Conservation (phyloP, 495 filamentous ascomycete genomes). For the Aspergillus mulundensis region DNA sequence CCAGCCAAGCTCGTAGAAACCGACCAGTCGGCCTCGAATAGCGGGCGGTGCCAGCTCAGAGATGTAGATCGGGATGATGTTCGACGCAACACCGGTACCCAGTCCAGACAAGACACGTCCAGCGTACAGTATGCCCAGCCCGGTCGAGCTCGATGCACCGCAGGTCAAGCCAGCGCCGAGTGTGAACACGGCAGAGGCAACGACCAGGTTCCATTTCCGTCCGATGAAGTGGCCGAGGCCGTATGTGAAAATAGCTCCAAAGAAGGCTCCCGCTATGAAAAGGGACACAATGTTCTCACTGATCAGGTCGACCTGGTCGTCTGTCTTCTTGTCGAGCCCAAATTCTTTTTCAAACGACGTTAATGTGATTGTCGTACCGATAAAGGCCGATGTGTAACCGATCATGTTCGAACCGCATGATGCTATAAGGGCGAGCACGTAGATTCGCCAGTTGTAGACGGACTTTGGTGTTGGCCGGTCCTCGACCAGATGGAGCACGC, state of each 20-base stretch:
- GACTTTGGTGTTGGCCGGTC: conserved; percentile 62
- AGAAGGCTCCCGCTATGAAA: conserved; percentile 67
- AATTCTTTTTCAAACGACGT: conserved; percentile 62
- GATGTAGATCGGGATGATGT: conserved; percentile 75
- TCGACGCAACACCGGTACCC: conserved; percentile 71
- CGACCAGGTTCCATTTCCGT: conserved; percentile 48
- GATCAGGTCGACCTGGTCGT: conserved; percentile 45
- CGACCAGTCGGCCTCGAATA: conserved; percentile 76
- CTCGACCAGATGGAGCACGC: conserved; percentile 61
- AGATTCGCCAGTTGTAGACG: conserved; percentile 78
- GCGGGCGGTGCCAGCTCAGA: conserved; percentile 77
- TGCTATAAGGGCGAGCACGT: conserved; percentile 59
- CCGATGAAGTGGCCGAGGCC: conserved; percentile 53
- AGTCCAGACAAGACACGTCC: conserved; percentile 72
- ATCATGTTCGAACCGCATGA: conserved; percentile 72
- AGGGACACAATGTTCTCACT: conserved; percentile 66
- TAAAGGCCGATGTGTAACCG: conserved; percentile 70
- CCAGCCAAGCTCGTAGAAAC: conserved; percentile 71
- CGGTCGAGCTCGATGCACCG: conserved; percentile 49
- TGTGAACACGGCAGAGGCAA: conserved; percentile 53
- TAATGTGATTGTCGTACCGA: conserved; percentile 64
- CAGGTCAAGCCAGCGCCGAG: conserved; percentile 63
- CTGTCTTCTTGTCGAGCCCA: conserved; percentile 31
- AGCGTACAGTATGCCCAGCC: conserved; percentile 61
- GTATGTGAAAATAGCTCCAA: conserved; percentile 57